Evolutionary conservation across 768 basidiomycete species (phyloP).

Genomic region (Solioccasus polychromus): DNA sequence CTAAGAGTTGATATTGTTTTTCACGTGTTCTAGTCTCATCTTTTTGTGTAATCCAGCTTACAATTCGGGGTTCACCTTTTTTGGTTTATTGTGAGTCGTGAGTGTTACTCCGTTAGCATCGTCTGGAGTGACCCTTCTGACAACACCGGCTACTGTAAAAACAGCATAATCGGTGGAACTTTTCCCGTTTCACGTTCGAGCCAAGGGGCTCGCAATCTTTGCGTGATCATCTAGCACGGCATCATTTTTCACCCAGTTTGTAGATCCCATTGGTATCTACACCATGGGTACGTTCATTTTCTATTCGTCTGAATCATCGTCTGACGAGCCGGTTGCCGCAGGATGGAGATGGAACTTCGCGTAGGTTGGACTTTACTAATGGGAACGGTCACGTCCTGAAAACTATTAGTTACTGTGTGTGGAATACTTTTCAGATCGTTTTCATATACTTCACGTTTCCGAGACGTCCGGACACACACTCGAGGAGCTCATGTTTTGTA

Average conservation of each 20-base stretch:
- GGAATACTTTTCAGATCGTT: constrained; percentile 11
- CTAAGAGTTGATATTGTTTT: not conserved
- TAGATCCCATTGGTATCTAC: constrained; percentile 17
- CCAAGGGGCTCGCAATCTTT: constrained; percentile 60
- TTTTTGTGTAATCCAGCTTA: constrained; percentile 18
- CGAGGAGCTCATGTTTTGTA: constrained; percentile 19
- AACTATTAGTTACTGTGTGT: constrained; percentile 12
- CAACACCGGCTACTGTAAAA: no score
- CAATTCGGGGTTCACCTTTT: constrained; percentile 7
- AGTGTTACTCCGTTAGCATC: no score
- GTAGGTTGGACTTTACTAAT: constrained; percentile 1
- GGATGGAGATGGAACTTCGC: constrained; percentile 16
- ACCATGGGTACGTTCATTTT: constrained; percentile 3
- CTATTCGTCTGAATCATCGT: not conserved
- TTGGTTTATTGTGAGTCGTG: constrained; percentile 12
- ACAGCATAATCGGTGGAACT: constrained; percentile 64
- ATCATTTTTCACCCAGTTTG: constrained; percentile 11
- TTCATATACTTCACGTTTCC: constrained; percentile 20
- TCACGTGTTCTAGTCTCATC: constrained; percentile 9
- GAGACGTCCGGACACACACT: constrained; percentile 17
- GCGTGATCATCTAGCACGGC: constrained; percentile 51
- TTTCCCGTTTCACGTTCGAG: constrained; percentile 62
- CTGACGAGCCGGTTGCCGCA: not conserved
- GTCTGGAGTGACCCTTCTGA: no score
- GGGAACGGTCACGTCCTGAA: not conserved